These are phyloP conservation scores for Coemansia sp. DNA, from an alignment of 192 early-diverging fungal genomes.

Conservation along the genomic window DNA sequence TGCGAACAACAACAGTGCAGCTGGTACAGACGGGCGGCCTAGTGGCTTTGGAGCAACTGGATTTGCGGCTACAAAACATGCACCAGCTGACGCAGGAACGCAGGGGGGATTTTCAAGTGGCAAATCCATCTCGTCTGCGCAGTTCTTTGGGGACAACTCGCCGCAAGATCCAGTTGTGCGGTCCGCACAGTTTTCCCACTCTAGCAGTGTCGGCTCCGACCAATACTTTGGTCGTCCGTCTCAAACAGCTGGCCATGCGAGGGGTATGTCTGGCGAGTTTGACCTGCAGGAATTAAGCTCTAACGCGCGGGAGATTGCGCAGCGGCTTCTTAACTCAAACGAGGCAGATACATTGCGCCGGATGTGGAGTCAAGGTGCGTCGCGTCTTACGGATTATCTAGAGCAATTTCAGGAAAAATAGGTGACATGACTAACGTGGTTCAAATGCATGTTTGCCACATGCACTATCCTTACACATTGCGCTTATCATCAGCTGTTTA, in stretches of 20 bases:
- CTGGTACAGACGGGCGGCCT: slow-evolving; percentile 17
- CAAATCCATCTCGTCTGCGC: slow-evolving; percentile 34
- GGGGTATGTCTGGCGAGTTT: slow-evolving; percentile 75
- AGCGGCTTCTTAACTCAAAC: slow-evolving; percentile 52
- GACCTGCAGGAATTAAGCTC: slow-evolving; percentile 54
- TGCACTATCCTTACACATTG: neutral
- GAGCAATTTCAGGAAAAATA: slow-evolving; percentile 52
- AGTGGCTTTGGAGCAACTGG: slow-evolving; percentile 59
- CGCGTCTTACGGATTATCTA: slow-evolving; percentile 47
- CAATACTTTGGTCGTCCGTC: slow-evolving; percentile 86
- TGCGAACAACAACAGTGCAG: slow-evolving; percentile 9
- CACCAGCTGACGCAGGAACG: neutral
- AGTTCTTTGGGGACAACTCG: slow-evolving; percentile 20
- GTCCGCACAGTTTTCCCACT: slow-evolving; percentile 64
- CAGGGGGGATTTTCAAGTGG: slow-evolving; percentile 9
- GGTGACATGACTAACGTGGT: neutral
- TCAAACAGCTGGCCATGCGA: slow-evolving; percentile 56
- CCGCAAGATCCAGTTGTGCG: slow-evolving; percentile 13
- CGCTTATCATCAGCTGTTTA: neutral
- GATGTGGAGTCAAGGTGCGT: slow-evolving; percentile 50
- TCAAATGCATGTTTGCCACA: neutral
- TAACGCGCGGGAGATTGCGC: slow-evolving; percentile 54
- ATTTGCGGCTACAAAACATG: neutral
- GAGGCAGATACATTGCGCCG: slow-evolving; percentile 53
- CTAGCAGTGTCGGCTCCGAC: slow-evolving; percentile 88